These are phyloP conservation scores for Verruconis gallopava DNA, from an alignment of 2,329 filamentous ascomycete genomes.

Conservation along the genomic window DNA sequence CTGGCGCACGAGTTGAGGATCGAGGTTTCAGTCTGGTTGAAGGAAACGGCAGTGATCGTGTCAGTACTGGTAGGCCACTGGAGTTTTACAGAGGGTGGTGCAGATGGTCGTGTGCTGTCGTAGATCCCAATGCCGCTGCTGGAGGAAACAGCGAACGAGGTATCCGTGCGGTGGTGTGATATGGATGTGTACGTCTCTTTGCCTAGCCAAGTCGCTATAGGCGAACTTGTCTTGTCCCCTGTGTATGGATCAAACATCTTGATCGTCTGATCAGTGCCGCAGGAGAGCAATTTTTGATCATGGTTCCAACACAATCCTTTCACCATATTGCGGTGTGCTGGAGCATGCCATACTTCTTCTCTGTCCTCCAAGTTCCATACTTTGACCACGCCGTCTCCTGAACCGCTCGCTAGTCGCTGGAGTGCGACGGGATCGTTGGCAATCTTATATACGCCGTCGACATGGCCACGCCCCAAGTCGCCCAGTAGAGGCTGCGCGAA, in stretches of 20 bases:
- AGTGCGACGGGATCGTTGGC: slow-evolving; percentile 67
- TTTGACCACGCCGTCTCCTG: slow-evolving; percentile 87
- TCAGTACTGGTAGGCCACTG: slow-evolving; percentile 81
- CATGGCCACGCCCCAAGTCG: slow-evolving; percentile 52
- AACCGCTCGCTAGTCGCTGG: slow-evolving; percentile 66
- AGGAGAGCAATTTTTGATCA: slow-evolving; percentile 74
- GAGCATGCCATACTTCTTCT: slow-evolving; percentile 62
- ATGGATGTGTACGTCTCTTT: slow-evolving; percentile 69
- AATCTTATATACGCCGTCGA: slow-evolving; percentile 51
- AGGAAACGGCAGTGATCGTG: slow-evolving; percentile 76
- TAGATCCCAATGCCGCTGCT: slow-evolving; percentile 76
- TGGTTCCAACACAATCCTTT: slow-evolving; percentile 84
- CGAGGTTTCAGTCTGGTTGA: slow-evolving; percentile 91
- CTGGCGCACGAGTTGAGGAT: slow-evolving; percentile 74
- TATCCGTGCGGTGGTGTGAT: slow-evolving; percentile 66
- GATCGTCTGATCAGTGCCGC: slow-evolving; percentile 71
- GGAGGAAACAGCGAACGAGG: slow-evolving; percentile 63
- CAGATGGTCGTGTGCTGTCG: slow-evolving; percentile 67
- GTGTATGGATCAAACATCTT: slow-evolving; percentile 89
- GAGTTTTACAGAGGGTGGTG: slow-evolving; percentile 66
- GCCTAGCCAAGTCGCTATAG: slow-evolving; percentile 74
- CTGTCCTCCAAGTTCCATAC: slow-evolving; percentile 70
- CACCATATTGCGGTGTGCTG: slow-evolving; percentile 86
- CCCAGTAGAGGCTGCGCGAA: slow-evolving; percentile 74
- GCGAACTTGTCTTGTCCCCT: slow-evolving; percentile 46